Conservation (phyloP, 2,329 filamentous ascomycete species). For the Coccinonectria pachysandricola region DNA sequence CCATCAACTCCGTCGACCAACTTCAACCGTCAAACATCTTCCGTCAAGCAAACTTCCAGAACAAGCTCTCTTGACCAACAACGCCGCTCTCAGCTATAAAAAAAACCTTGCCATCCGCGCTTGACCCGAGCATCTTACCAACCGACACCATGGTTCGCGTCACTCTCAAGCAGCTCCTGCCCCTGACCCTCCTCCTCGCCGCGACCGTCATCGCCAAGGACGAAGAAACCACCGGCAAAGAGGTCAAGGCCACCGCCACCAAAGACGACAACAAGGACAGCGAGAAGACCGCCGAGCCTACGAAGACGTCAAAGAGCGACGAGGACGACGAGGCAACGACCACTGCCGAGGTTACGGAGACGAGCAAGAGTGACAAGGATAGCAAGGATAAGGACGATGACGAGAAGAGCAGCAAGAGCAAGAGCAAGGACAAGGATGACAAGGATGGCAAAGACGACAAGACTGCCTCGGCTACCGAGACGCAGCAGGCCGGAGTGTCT, state of each 20-base stretch:
- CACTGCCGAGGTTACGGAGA: slow-evolving; percentile 3
- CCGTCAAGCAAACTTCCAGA: too few relatives aligned
- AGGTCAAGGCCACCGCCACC: slow-evolving; percentile 7
- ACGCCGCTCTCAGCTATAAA: too few relatives aligned
- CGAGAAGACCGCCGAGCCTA: slow-evolving; percentile 8
- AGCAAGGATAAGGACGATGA: slow-evolving; percentile 3
- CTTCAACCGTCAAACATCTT: too few relatives aligned
- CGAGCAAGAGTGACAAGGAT: slow-evolving; percentile 1
- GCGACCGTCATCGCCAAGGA: slow-evolving; percentile 10
- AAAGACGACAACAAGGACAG: slow-evolving; percentile 7
- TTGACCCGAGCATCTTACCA: too few relatives aligned
- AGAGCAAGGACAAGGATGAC: slow-evolving; percentile 5
- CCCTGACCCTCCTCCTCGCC: slow-evolving; percentile 15
- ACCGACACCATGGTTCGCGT: slow-evolving; percentile 14
- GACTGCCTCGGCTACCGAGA: slow-evolving; percentile 5
- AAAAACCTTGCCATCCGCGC: too few relatives aligned
- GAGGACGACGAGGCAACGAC: slow-evolving; percentile 4
- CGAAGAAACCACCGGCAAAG: slow-evolving; percentile 7
- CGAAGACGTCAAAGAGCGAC: slow-evolving; percentile 9
- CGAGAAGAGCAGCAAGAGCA: slow-evolving; percentile 4
- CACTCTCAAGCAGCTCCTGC: slow-evolving; percentile 17
- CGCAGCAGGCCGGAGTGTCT: slow-evolving; percentile 3
- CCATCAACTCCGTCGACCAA: too few relatives aligned
- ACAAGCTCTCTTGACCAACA: too few relatives aligned
- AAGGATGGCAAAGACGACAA: slow-evolving; percentile 5